Percentiles rank a stretch among this genome's conserved stretches.
These are phyloP conservation scores for Gossypium schwendimanii DNA, from an alignment of 441 rosid species.

Conservation along the genomic window DNA sequence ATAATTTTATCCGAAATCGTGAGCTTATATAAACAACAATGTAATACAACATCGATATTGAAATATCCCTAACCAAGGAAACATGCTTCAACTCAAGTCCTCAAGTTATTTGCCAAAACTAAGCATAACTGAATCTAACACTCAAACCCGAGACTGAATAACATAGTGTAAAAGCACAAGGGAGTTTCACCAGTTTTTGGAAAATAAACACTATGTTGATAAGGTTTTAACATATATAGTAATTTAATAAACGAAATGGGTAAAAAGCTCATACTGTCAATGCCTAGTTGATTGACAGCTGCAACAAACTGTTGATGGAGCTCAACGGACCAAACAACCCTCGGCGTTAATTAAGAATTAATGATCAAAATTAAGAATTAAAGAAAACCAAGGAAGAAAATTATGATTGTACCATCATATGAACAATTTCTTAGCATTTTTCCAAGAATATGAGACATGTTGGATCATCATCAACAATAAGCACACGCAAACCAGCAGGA, in stretches of 20 bases:
- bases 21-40: too few relatives aligned
- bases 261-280: conserved; percentile 65
- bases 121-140: neutral
- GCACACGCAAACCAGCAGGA: conserved; percentile 71
- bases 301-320: conserved; percentile 88
- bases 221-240: neutral
- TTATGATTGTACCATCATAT: conserved; percentile 47
- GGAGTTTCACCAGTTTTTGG: neutral
- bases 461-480: conserved; percentile 89
- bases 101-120: neutral
- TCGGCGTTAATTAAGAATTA: conserved; percentile 41
- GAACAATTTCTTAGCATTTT: conserved; percentile 69
- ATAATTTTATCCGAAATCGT: too few relatives aligned
- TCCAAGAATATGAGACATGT: conserved; percentile 88
- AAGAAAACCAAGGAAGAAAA: conserved; percentile 4
- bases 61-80: neutral
- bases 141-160: neutral
- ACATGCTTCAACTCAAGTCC: neutral
- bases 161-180: neutral
- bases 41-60: neutral
- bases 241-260: neutral
- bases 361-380: neutral
- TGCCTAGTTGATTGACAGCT: conserved; percentile 87
- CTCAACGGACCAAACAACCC: conserved; percentile 91
- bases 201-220: neutral